Percentiles rank a stretch among this genome's conserved stretches.
phyloP scores from a whole-genome alignment of 2,329 filamentous ascomycete genomes.

The Penicillium sp. region DNA sequence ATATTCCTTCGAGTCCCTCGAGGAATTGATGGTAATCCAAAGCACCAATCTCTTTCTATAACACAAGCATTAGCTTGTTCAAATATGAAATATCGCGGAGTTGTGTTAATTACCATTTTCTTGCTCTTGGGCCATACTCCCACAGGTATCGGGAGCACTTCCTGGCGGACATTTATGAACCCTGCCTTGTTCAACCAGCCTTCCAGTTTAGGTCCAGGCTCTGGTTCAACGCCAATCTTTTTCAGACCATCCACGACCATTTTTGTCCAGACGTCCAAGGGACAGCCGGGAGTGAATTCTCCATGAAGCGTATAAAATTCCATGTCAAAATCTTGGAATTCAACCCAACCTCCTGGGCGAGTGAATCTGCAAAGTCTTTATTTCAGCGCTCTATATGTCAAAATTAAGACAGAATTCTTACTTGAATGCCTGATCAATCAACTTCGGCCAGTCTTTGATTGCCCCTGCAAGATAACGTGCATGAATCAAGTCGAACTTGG shows the following conservation, averaged over 20 bases:
- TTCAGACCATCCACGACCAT: slow-evolving; percentile 4
- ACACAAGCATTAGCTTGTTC: background rate
- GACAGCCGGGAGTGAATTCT: background rate
- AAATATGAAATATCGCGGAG: background rate
- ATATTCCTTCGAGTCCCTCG: slow-evolving; percentile 11
- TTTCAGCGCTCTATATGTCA: no score
- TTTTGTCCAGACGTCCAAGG: background rate
- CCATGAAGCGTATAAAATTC: slow-evolving; percentile 7
- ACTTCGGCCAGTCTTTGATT: slow-evolving; percentile 17
- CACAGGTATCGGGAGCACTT: slow-evolving; percentile 11
- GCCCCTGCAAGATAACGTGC: slow-evolving; percentile 16
- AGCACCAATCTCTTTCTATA: slow-evolving; percentile 24
- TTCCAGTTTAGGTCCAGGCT: slow-evolving; percentile 16
- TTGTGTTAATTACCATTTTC: slow-evolving; percentile 1
- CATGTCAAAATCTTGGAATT: slow-evolving; percentile 17
- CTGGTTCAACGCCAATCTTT: slow-evolving; percentile 3
- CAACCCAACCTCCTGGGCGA: slow-evolving; percentile 21
- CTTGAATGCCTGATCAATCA: slow-evolving; percentile 11
- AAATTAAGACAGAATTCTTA: background rate
- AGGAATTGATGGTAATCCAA: slow-evolving; percentile 11
- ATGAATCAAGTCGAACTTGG: slow-evolving; percentile 22
- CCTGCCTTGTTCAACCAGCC: slow-evolving; percentile 13
- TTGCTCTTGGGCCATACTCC: slow-evolving; percentile 15
- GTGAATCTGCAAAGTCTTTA: slow-evolving; percentile 9
- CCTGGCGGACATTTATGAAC: slow-evolving; percentile 14